A percentile compares a stretch with the other conserved stretches of the same genome.
Evolutionary conservation across 495 filamentous ascomycete species (phyloP).

Genomic region (Hypoxylon perforatum): DNA sequence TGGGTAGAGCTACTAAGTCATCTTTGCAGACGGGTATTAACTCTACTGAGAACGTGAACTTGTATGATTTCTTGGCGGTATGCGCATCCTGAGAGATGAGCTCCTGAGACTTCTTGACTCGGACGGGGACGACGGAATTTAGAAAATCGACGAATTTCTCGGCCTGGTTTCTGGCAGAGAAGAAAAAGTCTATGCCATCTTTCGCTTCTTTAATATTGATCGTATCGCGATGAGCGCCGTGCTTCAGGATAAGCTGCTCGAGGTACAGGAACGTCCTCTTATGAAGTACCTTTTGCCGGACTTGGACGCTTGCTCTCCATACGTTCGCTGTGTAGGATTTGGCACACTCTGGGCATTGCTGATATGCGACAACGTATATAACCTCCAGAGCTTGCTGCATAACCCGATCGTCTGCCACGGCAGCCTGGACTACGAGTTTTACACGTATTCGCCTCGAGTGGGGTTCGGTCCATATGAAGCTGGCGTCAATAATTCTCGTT

Average conservation of each 20-base stretch:
- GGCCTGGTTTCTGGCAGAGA: constrained; percentile 85
- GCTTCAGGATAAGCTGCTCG: constrained; percentile 95
- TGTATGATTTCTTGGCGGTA: constrained; percentile 87
- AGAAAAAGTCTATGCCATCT: constrained; percentile 96
- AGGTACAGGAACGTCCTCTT: constrained; percentile 97
- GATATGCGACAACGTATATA: constrained; percentile 84
- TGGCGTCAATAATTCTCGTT: constrained; percentile 92
- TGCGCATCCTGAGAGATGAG: constrained; percentile 95
- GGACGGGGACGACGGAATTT: constrained; percentile 78
- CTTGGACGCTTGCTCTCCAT: constrained; percentile 81
- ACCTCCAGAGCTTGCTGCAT: constrained; percentile 96
- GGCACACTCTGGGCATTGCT: constrained; percentile 90
- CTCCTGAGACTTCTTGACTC: constrained; percentile 86
- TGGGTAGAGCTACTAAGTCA: constrained; percentile 90
- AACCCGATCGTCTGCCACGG: constrained; percentile 76
- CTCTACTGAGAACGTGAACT: constrained; percentile 88
- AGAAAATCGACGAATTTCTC: constrained; percentile 95
- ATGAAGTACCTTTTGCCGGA: constrained; percentile 96
- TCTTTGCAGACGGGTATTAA: constrained; percentile 96
- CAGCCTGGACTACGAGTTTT: constrained; percentile 88
- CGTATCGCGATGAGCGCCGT: constrained; percentile 89
- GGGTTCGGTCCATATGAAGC: constrained; percentile 98
- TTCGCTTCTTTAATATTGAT: constrained; percentile 97
- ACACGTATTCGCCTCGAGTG: constrained; percentile 90
- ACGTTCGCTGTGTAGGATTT: constrained; percentile 97